These are phyloP conservation scores for Oenanthe sinensis DNA, from an alignment of 129 eudicot species.

Conservation along the genomic window DNA sequence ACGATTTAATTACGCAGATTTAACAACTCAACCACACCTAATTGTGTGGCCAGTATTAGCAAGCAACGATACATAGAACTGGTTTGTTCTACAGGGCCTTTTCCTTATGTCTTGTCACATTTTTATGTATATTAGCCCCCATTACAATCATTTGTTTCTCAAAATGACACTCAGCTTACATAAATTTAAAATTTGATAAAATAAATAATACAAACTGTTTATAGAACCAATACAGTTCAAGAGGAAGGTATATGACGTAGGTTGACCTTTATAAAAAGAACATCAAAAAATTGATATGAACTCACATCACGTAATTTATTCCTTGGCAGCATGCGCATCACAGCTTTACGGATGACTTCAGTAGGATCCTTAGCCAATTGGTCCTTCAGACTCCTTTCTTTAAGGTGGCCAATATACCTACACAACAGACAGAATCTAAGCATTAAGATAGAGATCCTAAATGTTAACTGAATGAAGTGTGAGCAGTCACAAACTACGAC, in stretches of 20 bases:
- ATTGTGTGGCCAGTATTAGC: not conserved
- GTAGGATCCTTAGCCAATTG: conserved; percentile 93
- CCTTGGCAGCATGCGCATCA: conserved; percentile 87
- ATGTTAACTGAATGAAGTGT: not conserved
- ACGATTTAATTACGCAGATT: too few relatives aligned
- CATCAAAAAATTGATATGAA: not conserved
- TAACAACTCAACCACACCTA: not conserved
- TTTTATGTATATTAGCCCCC: not conserved
- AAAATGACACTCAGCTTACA: not conserved
- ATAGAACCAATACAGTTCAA: not conserved
- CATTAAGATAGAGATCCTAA: conserved; percentile 6
- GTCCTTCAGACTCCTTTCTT: conserved; percentile 86
- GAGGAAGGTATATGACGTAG: not conserved
- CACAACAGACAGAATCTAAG: conserved; percentile 3
- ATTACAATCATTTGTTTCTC: not conserved
- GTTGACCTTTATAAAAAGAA: not conserved
- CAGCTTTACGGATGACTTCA: conserved; percentile 98
- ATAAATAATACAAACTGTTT: too few relatives aligned
- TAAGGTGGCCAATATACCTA: conserved; percentile 84
- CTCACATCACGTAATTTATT: conserved; percentile 94
- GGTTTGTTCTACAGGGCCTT: not conserved
- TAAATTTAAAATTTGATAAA: too few relatives aligned
- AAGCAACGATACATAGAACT: not conserved
- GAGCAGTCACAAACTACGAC: not conserved
- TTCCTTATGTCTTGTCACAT: not conserved